A percentile compares a stretch with the other conserved stretches of the same genome.
Conservation (phyloP, 257 asterid species). For the Forsythia viridissima region DNA sequence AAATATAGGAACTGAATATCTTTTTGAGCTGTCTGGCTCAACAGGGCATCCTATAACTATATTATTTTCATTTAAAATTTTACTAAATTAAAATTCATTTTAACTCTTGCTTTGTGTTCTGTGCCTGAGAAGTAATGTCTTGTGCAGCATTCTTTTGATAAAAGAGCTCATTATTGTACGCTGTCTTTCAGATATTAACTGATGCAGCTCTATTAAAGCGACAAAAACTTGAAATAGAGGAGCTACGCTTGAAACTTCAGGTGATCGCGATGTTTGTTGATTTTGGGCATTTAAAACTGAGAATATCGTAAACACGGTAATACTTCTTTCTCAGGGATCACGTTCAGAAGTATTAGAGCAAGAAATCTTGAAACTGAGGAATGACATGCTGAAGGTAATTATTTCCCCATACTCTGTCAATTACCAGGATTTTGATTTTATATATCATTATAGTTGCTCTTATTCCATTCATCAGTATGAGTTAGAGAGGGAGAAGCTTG, state of each 20-base stretch:
- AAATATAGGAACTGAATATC: background rate
- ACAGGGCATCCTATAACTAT: background rate
- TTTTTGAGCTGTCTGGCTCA: background rate
- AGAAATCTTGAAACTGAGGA: constrained; percentile 88
- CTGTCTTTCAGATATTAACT: constrained; percentile 68
- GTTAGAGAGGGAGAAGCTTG: constrained; percentile 84
- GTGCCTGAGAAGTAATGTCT: background rate
- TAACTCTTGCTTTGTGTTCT: constrained; percentile 12
- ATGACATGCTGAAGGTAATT: constrained; percentile 90
- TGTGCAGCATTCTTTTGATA: background rate
- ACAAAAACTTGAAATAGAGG: constrained; percentile 91
- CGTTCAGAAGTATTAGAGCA: constrained; percentile 88
- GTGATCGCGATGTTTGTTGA: constrained; percentile 34
- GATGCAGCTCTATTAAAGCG: constrained; percentile 94
- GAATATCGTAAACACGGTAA: constrained; percentile 6
- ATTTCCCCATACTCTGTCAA: constrained; percentile 1
- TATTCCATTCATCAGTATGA: constrained; percentile 58
- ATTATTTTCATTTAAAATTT: background rate
- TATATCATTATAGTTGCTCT: constrained; percentile 17
- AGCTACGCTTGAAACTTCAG: constrained; percentile 83
- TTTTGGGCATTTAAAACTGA: constrained; percentile 2
- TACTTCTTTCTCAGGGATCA: constrained; percentile 62
- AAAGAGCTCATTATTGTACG: constrained; percentile 19
- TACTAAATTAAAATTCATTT: background rate
- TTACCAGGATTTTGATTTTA: constrained; percentile 19